phyloP scores from a whole-genome alignment of 2,329 filamentous ascomycete species.

The Fusarium pilosicola region DNA sequence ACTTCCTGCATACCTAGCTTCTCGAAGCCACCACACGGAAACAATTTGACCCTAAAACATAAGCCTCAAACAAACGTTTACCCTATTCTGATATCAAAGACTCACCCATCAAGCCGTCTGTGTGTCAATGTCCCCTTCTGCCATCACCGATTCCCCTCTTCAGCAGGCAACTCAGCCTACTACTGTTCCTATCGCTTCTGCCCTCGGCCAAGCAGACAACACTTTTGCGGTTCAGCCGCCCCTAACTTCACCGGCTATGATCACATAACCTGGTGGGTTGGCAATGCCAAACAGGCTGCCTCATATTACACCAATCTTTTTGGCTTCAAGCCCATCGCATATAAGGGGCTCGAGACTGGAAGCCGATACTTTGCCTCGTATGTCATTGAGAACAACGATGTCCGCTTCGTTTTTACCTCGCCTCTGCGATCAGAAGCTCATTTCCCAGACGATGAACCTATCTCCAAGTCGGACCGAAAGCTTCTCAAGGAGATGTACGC shows the following conservation, averaged over 20 bases:
- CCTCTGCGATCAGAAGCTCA: slow-evolving; percentile 73
- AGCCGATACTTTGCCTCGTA: slow-evolving; percentile 84
- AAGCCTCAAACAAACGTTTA: slow-evolving; percentile 15
- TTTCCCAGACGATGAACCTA: slow-evolving; percentile 68
- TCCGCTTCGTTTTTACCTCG: slow-evolving; percentile 86
- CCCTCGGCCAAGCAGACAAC: slow-evolving; percentile 56
- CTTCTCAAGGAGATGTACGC: slow-evolving; percentile 79
- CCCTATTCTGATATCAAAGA: slow-evolving; percentile 16
- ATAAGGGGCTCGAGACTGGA: slow-evolving; percentile 88
- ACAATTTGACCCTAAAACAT: slow-evolving; percentile 10
- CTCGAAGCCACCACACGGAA: slow-evolving; percentile 20
- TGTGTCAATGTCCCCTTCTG: slow-evolving; percentile 67
- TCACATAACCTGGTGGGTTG: slow-evolving; percentile 95
- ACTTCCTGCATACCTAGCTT: slow-evolving; percentile 20
- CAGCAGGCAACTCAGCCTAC: slow-evolving; percentile 55
- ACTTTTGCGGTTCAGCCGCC: slow-evolving; percentile 62
- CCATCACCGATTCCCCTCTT: slow-evolving; percentile 61
- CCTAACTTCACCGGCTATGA: slow-evolving; percentile 84
- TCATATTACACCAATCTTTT: slow-evolving; percentile 89
- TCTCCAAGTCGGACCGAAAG: slow-evolving; percentile 69
- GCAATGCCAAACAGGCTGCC: slow-evolving; percentile 95
- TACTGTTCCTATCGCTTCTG: slow-evolving; percentile 42
- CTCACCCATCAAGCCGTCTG: slow-evolving; percentile 28
- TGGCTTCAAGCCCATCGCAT: slow-evolving; percentile 85
- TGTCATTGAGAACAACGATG: slow-evolving; percentile 79